Base-by-base conservation (phyloP, 257 asterid species). In the Solanum tacnaense region DNA sequence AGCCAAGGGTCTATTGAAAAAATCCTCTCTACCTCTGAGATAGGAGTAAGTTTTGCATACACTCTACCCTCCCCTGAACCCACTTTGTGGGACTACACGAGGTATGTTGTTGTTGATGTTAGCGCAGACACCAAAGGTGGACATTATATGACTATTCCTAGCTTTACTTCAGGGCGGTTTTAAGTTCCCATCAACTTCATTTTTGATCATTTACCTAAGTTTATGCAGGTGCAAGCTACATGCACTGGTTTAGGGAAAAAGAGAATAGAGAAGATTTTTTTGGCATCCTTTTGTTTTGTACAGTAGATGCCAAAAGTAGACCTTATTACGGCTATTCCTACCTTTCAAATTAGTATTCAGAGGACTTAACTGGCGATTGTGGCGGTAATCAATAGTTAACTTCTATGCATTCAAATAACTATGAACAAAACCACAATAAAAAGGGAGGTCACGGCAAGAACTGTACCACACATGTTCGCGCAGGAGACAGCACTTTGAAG, bases 401-500 rank as follows among this genome's bases (percentile, higher is more conserved):
- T 52, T 44, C 10, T 49, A 31, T 49, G 70, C 70, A 18, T 49
- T 46, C 85, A 46, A 29, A 82, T 49, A 49, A 82, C 39, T 16
- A 29, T 18, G 85, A 49, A 34, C 56, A 34, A 31, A 23, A 84
- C 32, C 56, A 41, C 23, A 58, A 84, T 6, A 70, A 23, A 32
- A 56, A 34, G 83, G 83, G 52, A 52, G 87, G 67, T n/a, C 20
- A 9, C 34, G 25, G 84, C 71, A 87, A 70, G 73, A 34, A 85
- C 62, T 95, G 67, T 94, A 96, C 98, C 98, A 93, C 97, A 90
- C 96, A 94, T 86, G 99, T 96, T 76, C 92, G 96, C 23, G 98
- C 91, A 84, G 99, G 99, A 85, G 96, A 93, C 86, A 97, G 92
- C 81, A 97, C 96, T 94, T 92, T 92, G 93, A 96, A 93, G 86